Conservation (phyloP, 2,329 filamentous ascomycete species). For the Aspergillus sp. region DNA sequence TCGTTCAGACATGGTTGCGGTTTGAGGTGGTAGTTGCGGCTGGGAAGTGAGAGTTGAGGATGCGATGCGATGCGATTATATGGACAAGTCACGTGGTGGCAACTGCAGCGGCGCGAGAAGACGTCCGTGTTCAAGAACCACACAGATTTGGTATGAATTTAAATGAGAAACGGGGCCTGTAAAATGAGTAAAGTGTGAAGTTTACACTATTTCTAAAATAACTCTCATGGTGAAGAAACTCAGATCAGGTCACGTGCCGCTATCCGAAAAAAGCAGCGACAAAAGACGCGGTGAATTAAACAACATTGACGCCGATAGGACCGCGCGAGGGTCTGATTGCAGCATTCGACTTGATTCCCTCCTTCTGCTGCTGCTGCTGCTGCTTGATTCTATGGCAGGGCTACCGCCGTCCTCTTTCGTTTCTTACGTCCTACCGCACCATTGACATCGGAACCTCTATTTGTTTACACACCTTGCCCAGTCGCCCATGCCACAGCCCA, state of each 20-base stretch:
- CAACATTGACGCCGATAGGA: not conserved
- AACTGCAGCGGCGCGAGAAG: not conserved
- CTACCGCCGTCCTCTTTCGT: not conserved
- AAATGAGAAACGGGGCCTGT: not conserved
- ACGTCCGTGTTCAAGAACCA: not conserved
- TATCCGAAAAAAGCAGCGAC: slow-evolving; percentile 4
- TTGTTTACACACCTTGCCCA: slow-evolving; percentile 9
- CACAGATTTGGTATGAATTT: not conserved
- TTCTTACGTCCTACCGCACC: not conserved
- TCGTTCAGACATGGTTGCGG: slow-evolving; percentile 70
- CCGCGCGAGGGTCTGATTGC: not conserved
- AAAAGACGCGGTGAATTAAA: not conserved
- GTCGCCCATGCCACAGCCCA: slow-evolving; percentile 2
- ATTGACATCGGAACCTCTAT: not conserved
- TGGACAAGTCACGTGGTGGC: not conserved
- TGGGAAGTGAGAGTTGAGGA: not conserved
- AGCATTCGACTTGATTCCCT: not conserved
- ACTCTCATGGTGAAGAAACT: no score
- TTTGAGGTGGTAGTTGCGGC: not conserved
- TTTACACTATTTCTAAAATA: no score
- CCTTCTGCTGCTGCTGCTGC: slow-evolving; percentile 2
- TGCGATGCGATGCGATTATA: not conserved
- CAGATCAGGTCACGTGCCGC: not conserved
- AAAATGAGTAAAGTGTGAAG: no score
- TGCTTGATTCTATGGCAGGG: not conserved